Base-by-base conservation (phyloP, 257 asterid species). In the Solanum tarijense region DNA sequence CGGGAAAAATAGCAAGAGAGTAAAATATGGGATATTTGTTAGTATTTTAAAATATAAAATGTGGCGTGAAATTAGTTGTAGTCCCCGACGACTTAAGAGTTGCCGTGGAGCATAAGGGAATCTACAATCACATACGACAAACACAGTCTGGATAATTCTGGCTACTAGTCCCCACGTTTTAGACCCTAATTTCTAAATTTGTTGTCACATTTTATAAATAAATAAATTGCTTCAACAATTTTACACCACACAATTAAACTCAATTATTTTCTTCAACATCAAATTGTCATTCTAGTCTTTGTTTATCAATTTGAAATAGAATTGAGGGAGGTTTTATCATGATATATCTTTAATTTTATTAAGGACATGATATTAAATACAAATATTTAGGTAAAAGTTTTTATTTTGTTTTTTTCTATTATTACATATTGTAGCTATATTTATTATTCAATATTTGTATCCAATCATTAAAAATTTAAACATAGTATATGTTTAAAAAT, bases 31-130 rank as follows among this genome's bases (percentile, higher is more conserved):
- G 11, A 38, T 38, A 39, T n/a, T 76, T 14, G 7, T 76, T n/a
- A 48, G 0, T 48, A 10, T 65, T n/a, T 16, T 43, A 62, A 62
- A 62, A 23, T 41, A n/a, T n/a, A 7, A 25, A 79, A 43, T 41
- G 65, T 41, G 36, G 84, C 62, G 31, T 78, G 35, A 39, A 78
- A 72, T 72, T 72, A 79, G 66, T 43, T 79, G 84, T 4, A 25
- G 25, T 52, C 9, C 38, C 25, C 84, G 84, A 43, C 65, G 84
- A 25, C 84, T 79, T 43, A 43, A 41, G 41, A 81, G 85, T 46
- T 81, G 85, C 39, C 85, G 85, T 81, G 85, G n/a, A 46, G 85
- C 20, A 48, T 81, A 81, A 27, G 85, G 27, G 14, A 81, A 46
- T 81, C 85, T 29, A 9, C 10, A 2, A 55, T 55, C 65, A 6